A percentile compares a stretch with the other conserved stretches of the same genome.
phyloP scores from a whole-genome alignment of 2,329 filamentous ascomycete species.

The Botrytis tulipae region DNA sequence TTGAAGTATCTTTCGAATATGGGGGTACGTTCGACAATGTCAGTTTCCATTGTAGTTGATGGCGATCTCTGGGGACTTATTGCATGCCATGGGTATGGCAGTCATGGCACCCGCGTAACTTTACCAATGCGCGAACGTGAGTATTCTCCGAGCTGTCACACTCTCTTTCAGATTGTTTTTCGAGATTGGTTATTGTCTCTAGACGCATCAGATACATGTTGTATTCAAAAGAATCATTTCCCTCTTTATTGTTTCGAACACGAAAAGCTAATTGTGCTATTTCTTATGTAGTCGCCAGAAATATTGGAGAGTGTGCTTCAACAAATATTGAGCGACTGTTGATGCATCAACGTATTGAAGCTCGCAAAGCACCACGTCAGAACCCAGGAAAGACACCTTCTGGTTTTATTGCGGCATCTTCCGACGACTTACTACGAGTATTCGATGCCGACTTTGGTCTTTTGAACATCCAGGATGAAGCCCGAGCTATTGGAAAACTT shows the following conservation, averaged over 20 bases:
- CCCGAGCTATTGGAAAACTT: conserved; percentile 75
- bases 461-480: conserved; percentile 86
- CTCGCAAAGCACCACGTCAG: conserved; percentile 23
- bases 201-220: background rate
- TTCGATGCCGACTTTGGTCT: conserved; percentile 50
- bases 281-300: conserved; percentile 62
- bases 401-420: conserved; percentile 27
- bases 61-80: conserved; percentile 85
- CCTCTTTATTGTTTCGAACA: background rate
- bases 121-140: conserved; percentile 53
- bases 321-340: conserved; percentile 27
- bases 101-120: conserved; percentile 52
- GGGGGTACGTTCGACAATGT: conserved; percentile 90
- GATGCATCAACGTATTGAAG: conserved; percentile 22
- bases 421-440: conserved; percentile 26
- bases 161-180: background rate
- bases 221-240: background rate
- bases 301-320: conserved; percentile 52
- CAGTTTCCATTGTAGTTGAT: conserved; percentile 86
- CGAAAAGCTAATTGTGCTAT: background rate
- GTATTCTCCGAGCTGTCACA: background rate
- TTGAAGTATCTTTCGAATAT: conserved; percentile 86
- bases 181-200: background rate
- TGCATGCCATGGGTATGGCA: conserved; percentile 78
- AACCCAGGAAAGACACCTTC: conserved; percentile 23